Percentiles rank a stretch among this genome's conserved stretches.
Conservation (phyloP, 1,284 basidiomycete species). For the Fomitopsis schrenkii region DNA sequence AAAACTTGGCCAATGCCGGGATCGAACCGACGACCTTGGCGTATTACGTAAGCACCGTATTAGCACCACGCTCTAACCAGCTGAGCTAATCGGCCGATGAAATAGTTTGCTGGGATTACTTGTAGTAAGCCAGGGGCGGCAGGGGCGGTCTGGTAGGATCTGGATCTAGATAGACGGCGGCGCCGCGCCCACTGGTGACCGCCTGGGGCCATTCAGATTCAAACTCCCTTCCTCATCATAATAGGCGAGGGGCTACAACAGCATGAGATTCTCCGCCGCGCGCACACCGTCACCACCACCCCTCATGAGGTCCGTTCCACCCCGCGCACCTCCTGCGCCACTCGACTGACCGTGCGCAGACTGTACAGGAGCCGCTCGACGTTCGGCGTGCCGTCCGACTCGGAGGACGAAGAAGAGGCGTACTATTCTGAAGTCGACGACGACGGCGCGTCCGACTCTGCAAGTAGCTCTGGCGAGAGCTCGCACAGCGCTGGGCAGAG, state of each 20-base stretch:
- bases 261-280: not conserved
- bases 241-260: not conserved
- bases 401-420: conserved; percentile 36
- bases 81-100: not conserved
- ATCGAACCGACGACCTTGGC: no score
- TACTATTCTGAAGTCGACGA: conserved; percentile 23
- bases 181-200: no score
- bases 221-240: not conserved
- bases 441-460: conserved; percentile 37
- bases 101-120: not conserved
- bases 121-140: no score
- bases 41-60: not conserved
- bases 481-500: not conserved
- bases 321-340: not conserved
- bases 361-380: conserved; percentile 39
- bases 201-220: no score
- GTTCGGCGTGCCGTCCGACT: conserved; percentile 52
- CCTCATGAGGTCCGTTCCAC: conserved; percentile 37
- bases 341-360: conserved; percentile 5
- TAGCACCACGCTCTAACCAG: not conserved
- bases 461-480: conserved; percentile 19
- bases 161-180: no score
- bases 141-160: no score
- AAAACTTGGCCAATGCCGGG: no score
- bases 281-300: conserved; percentile 61